Evolutionary conservation across 257 asterid genomes (phyloP).

Genomic region (Lantana camara): DNA sequence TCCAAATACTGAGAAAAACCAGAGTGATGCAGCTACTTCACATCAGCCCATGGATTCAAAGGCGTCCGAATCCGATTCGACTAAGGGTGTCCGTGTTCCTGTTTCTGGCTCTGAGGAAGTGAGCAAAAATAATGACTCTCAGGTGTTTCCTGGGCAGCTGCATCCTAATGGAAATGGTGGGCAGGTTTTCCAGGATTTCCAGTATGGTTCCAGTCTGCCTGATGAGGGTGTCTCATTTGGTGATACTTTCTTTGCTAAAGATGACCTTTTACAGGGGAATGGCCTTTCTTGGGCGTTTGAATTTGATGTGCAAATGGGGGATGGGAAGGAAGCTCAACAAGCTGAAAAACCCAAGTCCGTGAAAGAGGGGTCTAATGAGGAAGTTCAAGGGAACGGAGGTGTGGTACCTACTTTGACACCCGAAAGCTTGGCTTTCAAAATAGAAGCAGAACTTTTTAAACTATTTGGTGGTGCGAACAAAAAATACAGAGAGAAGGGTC

Average conservation of each 20-base stretch:
- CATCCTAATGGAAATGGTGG: conserved; percentile 42
- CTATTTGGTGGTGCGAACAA: conserved; percentile 87
- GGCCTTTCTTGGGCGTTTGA: conserved; percentile 99
- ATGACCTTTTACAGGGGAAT: conserved; percentile 95
- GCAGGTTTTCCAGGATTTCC: conserved; percentile 52
- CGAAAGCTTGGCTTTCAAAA: conserved; percentile 52
- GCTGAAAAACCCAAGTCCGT: conserved; percentile 37
- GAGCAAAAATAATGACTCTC: conserved; percentile 39
- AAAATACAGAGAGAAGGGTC: conserved; percentile 94
- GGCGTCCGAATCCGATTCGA: conserved; percentile 38
- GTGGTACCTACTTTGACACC: conserved; percentile 44
- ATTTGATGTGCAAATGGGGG: conserved; percentile 60
- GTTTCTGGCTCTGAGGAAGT: conserved; percentile 34
- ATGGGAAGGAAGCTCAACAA: conserved; percentile 45
- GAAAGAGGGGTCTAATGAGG: conserved; percentile 48
- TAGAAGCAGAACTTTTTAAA: conserved; percentile 81
- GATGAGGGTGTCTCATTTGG: conserved; percentile 73
- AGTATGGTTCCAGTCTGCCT: conserved; percentile 52
- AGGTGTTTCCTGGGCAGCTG: conserved; percentile 40
- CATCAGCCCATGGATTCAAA: conserved; percentile 36
- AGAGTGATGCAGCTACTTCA: conserved; percentile 12
- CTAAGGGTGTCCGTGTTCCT: conserved; percentile 28
- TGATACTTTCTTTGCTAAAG: conserved; percentile 77
- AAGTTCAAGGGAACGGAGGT: conserved; percentile 29
- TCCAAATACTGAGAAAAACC: conserved; percentile 39